Base-by-base conservation (phyloP, 768 basidiomycete genomes). In the Lyophyllum semitale region DNA sequence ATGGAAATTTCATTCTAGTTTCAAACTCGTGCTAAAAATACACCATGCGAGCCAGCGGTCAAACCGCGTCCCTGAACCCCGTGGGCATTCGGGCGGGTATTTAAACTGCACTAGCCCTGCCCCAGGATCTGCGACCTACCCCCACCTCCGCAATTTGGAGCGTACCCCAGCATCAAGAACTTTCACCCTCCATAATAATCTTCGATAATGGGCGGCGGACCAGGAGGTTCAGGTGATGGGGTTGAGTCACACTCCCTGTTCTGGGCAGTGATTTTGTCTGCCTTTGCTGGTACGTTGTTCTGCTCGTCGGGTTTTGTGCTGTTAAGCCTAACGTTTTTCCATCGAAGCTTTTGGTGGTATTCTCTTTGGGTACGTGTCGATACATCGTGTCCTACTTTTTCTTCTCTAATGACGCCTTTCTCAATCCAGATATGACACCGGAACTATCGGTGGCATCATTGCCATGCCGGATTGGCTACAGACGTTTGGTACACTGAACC, bases 391-490 rank as follows among this genome's bases (percentile, higher is more conserved):
- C 4, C 4, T 20, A 8, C 7, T 22, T 27, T 11, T 25, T 3
- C 35, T 42, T 37, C 8, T 26, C 22, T 38, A 42, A n/a, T 42
- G 15, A 32, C 27, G 5, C 7, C 42, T 60, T 51, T 70, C 47
- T 84, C 78, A 75, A 62, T 50, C 45, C 54, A 59, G 77, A 48
- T 94, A 91, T 69, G 92, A 94, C 71, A 91, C 92, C 50, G 93
- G 93, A 63, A 83, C 83, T 63, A 92, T 93, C 76, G 83, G 81
- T 55, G 93, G 92, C 70, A 77, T 92, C 68, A 84, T 82, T 51
- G 82, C 75, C 47, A 89, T 89, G 82, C 48, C 72, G 55, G 71
- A 84, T 40, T 84, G 82, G 77, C 69, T 87, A 55, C 55, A 70
- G 45, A 75, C 78, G 12, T 86, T 84, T 59, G 84, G 81, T 56